A percentile compares a stretch with the other conserved stretches of the same genome.
These are phyloP conservation scores for Lasiosphaeria miniovina DNA, from an alignment of 495 filamentous ascomycete genomes.

Conservation along the genomic window DNA sequence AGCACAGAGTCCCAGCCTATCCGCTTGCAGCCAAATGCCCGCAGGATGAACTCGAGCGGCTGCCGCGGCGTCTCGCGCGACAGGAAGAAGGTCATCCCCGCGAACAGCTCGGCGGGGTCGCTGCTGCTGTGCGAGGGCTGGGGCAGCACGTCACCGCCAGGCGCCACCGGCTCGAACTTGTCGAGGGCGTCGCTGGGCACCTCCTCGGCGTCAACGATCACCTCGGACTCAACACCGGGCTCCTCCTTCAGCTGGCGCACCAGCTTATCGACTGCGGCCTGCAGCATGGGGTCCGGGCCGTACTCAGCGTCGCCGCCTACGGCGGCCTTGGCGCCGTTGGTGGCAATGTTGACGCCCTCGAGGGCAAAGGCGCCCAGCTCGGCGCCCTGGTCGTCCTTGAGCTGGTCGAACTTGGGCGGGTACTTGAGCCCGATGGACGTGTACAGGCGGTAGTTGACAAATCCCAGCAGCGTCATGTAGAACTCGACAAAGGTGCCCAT, in stretches of 20 bases:
- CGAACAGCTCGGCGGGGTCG: slow-evolving; percentile 68
- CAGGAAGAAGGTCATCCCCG: slow-evolving; percentile 84
- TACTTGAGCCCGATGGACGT: slow-evolving; percentile 88
- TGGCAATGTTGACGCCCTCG: slow-evolving; percentile 63
- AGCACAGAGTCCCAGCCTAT: slow-evolving; percentile 89
- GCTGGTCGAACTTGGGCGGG: slow-evolving; percentile 86
- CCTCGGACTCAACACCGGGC: slow-evolving; percentile 25
- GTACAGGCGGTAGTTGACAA: slow-evolving; percentile 92
- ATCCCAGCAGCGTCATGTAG: slow-evolving; percentile 92
- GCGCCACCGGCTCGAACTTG: slow-evolving; percentile 74
- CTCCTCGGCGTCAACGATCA: slow-evolving; percentile 48
- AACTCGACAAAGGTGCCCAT: slow-evolving; percentile 99
- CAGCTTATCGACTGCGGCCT: slow-evolving; percentile 54
- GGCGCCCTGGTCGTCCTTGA: slow-evolving; percentile 81
- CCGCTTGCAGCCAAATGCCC: slow-evolving; percentile 92
- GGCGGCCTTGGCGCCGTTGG: slow-evolving; percentile 48
- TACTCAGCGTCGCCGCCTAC: slow-evolving; percentile 47
- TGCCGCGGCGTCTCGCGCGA: slow-evolving; percentile 91
- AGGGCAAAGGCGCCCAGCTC: slow-evolving; percentile 90
- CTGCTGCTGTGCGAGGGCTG: slow-evolving; percentile 66
- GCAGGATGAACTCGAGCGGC: slow-evolving; percentile 88
- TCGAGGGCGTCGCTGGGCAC: slow-evolving; percentile 69
- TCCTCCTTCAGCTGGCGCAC: slow-evolving; percentile 49
- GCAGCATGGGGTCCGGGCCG: slow-evolving; percentile 49
- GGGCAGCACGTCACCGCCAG: slow-evolving; percentile 79